Percentiles rank a stretch among this genome's conserved stretches.
Evolutionary conservation across 1,284 basidiomycete species (phyloP).

Genomic region (Papiliotrema flavescens): DNA sequence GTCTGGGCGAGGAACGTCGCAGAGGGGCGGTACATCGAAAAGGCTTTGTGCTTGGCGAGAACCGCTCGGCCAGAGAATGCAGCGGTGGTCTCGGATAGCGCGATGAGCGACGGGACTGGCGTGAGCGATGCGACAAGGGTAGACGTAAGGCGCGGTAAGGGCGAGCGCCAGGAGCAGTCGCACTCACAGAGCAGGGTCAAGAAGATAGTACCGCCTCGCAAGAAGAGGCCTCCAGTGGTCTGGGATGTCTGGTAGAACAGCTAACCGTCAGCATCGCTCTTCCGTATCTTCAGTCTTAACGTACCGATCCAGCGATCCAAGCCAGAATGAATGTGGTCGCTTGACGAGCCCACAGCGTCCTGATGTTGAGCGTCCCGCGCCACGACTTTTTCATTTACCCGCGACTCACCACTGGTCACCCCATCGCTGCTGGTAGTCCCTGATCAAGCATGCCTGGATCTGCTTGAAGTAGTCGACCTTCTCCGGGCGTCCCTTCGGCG

Average conservation of each 20-base stretch:
- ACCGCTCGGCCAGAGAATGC: slow-evolving; percentile 70
- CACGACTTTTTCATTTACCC: background rate
- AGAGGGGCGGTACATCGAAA: slow-evolving; percentile 48
- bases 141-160: no score
- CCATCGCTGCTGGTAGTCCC: slow-evolving; percentile 44
- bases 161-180: no score
- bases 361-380: slow-evolving; percentile 1
- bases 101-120: slow-evolving; percentile 49
- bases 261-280: no score
- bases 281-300: no score
- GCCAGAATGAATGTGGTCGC: slow-evolving; percentile 34
- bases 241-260: slow-evolving; percentile 64
- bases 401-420: slow-evolving; percentile 33
- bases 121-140: background rate
- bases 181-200: slow-evolving; percentile 48
- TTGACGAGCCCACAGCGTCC: slow-evolving; percentile 39
- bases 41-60: slow-evolving; percentile 55
- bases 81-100: slow-evolving; percentile 65
- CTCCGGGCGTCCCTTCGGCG: slow-evolving; percentile 25
- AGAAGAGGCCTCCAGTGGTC: slow-evolving; percentile 66
- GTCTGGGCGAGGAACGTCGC: slow-evolving; percentile 60
- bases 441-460: slow-evolving; percentile 33
- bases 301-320: slow-evolving; percentile 59
- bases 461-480: slow-evolving; percentile 35
- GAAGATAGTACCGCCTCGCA: slow-evolving; percentile 66